Evolutionary conservation across 768 basidiomycete genomes (phyloP), one percentile per base, ranked within the genome.

Genomic region (Suillus tomentosus): DNA sequence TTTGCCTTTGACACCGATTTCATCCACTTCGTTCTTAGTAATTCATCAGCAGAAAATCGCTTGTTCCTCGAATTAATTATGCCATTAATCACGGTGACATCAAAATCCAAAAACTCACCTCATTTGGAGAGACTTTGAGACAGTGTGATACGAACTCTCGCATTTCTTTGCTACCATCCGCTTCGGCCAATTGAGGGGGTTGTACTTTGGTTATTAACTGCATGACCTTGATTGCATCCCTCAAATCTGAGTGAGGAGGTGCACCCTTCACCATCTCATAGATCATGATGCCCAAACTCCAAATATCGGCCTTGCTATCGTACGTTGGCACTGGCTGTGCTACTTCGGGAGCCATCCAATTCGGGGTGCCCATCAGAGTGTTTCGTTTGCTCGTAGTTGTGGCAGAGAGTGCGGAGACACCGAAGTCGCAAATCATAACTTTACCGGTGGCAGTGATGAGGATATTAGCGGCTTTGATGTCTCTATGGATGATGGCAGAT

Each of bases 291-390:
- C 97, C 97, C 63, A 99, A 78, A 71, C 94, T 95, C 97, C 97
- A 99, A 50, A 99, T 94, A 72, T 99, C 97, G 3, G 96, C 97
- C 74, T 97, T 99, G 60, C 92, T 91, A 72, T 99, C 96, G 76
- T 99, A 99, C 50, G 88, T 83, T n/a, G 94, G 87, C 13, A 92
- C 89, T 11, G 84, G 83, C 67, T 94, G 92, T 17, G 96, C 93
- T 3, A 99, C 95, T 76, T 99, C 97, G 0, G 97, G 97, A 0
- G 97, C 97, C 97, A 99, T 99, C 96, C 96, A 99, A 74, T 97
- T 94, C 0, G 96, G 96, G 2, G 97, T 99, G 2, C 97, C 97
- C 66, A 96, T 94, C 71, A 99, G 86, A 0, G 97, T 99, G 60
- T 96, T 95, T 27, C 97, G 87, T 76, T 99, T 99, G 75, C 94